Evolutionary conservation across 169 alveolate genomes (phyloP).

Genomic region (Babesia ovis): DNA sequence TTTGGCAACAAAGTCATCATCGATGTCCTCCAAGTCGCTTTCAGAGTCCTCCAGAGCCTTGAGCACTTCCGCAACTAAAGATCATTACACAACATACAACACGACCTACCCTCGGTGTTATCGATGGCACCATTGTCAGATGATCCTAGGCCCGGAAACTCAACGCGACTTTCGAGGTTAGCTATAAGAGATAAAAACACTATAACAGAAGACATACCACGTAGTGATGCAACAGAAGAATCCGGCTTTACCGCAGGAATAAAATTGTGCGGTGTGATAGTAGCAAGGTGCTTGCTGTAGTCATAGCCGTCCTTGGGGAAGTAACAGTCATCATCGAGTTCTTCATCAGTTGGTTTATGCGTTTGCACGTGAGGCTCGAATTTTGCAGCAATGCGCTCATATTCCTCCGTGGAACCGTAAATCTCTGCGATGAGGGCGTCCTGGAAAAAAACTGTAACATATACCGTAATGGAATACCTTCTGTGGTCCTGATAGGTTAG

Average conservation of each 20-base stretch:
- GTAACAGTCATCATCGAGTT: conserved; percentile 79
- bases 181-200: conserved; percentile 7
- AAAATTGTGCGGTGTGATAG: conserved; percentile 69
- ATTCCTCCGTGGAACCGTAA: conserved; percentile 48
- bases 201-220: neutral
- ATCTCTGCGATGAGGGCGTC: conserved; percentile 42
- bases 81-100: neutral
- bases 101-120: conserved; percentile 18
- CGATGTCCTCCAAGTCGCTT: conserved; percentile 68
- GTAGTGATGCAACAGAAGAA: neutral
- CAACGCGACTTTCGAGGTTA: conserved; percentile 10
- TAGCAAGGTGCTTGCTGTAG: conserved; percentile 76
- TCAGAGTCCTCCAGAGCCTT: conserved; percentile 69
- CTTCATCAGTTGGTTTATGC: conserved; percentile 38
- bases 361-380: neutral
- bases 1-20: conserved; percentile 75
- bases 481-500: conserved; percentile 36
- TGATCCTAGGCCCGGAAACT: conserved; percentile 48
- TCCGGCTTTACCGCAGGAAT: conserved; percentile 38
- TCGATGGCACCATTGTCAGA: neutral
- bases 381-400: conserved; percentile 21
- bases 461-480: conserved; percentile 17
- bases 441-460: neutral
- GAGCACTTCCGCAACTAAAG: conserved; percentile 65
- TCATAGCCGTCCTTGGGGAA: conserved; percentile 81